Evolutionary conservation across 2,329 filamentous ascomycete genomes (phyloP).

Genomic region (Microdochium bolleyi): DNA sequence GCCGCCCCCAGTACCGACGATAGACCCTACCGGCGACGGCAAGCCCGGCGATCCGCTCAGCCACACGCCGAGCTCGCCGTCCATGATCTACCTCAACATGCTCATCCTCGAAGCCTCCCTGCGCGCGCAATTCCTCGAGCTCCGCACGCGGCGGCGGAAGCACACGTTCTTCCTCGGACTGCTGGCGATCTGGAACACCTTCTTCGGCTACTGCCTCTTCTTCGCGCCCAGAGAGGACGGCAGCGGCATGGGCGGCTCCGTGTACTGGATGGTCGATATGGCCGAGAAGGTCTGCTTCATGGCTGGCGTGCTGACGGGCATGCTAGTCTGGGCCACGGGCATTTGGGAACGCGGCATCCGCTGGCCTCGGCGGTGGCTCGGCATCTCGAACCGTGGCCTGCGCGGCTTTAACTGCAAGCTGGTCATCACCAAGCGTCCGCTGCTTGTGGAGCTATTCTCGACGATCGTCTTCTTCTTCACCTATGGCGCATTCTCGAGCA

Average conservation of each 20-base stretch:
- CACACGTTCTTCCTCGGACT: constrained; percentile 88
- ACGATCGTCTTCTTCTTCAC: constrained; percentile 72
- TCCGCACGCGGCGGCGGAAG: constrained; percentile 79
- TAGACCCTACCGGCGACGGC: constrained; percentile 33
- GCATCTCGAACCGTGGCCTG: constrained; percentile 80
- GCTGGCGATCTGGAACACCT: constrained; percentile 70
- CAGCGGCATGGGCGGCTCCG: constrained; percentile 79
- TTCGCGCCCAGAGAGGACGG: constrained; percentile 95
- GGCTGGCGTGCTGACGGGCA: constrained; percentile 77
- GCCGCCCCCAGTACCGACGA: constrained; percentile 33
- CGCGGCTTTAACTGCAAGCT: constrained; percentile 94
- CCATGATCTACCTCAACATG: constrained; percentile 96
- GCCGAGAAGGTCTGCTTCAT: constrained; percentile 86
- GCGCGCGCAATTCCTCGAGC: constrained; percentile 83
- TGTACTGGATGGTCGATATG: constrained; percentile 94
- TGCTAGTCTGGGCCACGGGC: constrained; percentile 87
- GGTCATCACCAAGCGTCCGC: constrained; percentile 75
- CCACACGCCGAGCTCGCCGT: constrained; percentile 79
- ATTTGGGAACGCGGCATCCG: constrained; percentile 94
- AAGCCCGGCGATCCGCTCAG: constrained; percentile 63
- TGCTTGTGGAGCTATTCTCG: constrained; percentile 71
- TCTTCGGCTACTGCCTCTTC: constrained; percentile 87
- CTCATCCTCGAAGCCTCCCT: constrained; percentile 93
- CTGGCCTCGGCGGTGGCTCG: constrained; percentile 89
- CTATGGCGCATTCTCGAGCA: constrained; percentile 63